Percentiles rank a stretch among this genome's conserved stretches.
These are phyloP conservation scores for Chaetomium olivaceum DNA, from an alignment of 2,329 filamentous ascomycete genomes.

Conservation along the genomic window DNA sequence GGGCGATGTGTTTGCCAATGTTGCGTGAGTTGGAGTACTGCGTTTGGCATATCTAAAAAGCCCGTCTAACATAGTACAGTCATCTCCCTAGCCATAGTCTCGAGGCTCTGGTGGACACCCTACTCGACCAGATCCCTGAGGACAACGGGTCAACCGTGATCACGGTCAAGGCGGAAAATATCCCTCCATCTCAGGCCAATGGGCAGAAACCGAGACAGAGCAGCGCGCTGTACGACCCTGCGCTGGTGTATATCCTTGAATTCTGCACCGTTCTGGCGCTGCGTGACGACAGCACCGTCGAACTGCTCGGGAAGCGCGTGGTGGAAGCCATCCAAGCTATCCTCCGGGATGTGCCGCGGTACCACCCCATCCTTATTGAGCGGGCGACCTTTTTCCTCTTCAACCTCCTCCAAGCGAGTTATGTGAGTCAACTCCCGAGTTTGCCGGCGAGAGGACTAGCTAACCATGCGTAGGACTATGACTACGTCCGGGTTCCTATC, in stretches of 20 bases:
- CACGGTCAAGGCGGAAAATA: conserved; percentile 82
- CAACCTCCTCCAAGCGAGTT: conserved; percentile 76
- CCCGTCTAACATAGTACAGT: conserved; percentile 34
- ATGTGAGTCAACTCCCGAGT: conserved; percentile 58
- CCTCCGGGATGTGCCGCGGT: conserved; percentile 73
- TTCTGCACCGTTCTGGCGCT: conserved; percentile 81
- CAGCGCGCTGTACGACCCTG: conserved; percentile 75
- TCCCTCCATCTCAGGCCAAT: conserved; percentile 60
- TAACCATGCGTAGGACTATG: conserved; percentile 65
- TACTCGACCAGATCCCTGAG: conserved; percentile 85
- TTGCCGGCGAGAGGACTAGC: conserved; percentile 4
- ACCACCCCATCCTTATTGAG: conserved; percentile 82
- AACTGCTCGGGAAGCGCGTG: conserved; percentile 73
- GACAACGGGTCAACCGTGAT: conserved; percentile 77
- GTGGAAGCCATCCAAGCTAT: conserved; percentile 79
- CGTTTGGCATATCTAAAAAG: no score
- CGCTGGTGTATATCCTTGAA: conserved; percentile 86
- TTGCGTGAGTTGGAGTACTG: conserved; percentile 61
- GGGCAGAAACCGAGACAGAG: conserved; percentile 56
- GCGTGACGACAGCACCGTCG: conserved; percentile 71
- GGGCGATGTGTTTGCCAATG: conserved; percentile 77
- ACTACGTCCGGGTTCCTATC: conserved; percentile 89
- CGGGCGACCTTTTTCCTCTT: conserved; percentile 86
- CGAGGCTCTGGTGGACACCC: conserved; percentile 62
- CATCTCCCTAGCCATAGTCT: conserved; percentile 43